Evolutionary conservation across 345 rosid species (phyloP).

Genomic region (Linum usitatissimum): DNA sequence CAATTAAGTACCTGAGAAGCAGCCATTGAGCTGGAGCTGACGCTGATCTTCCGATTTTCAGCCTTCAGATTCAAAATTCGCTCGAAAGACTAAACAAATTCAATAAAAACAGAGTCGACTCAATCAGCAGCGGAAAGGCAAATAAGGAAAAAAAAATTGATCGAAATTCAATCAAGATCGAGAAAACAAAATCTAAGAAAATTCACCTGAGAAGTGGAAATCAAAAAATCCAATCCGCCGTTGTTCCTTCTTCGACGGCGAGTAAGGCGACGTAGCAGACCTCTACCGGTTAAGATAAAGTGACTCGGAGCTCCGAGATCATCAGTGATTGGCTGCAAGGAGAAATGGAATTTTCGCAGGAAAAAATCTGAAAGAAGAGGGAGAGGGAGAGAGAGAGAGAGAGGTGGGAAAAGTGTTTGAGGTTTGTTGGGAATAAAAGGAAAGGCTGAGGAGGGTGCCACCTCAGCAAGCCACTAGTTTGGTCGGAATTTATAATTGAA

Average conservation of each 20-base stretch:
- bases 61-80: not conserved
- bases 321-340: not conserved
- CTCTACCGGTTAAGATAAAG: not conserved
- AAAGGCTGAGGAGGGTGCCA: not conserved
- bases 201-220: not conserved
- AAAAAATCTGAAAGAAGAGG: not conserved
- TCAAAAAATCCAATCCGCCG: not conserved
- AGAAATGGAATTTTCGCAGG: not conserved
- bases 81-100: not conserved
- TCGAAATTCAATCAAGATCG: not conserved
- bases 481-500: not conserved
- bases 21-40: not conserved
- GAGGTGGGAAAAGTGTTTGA: not conserved
- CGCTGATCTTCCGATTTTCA: not conserved
- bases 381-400: not conserved
- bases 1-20: not conserved
- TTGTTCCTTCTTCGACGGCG: not conserved
- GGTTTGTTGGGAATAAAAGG: not conserved
- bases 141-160: too few relatives aligned
- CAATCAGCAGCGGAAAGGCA: not conserved
- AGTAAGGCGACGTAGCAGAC: not conserved
- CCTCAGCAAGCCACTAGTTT: not conserved
- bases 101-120: not conserved
- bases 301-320: not conserved
- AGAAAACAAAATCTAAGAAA: not conserved